phyloP scores from a whole-genome alignment of 805 yeast species.

The Grigorovia yakushimaensis region DNA sequence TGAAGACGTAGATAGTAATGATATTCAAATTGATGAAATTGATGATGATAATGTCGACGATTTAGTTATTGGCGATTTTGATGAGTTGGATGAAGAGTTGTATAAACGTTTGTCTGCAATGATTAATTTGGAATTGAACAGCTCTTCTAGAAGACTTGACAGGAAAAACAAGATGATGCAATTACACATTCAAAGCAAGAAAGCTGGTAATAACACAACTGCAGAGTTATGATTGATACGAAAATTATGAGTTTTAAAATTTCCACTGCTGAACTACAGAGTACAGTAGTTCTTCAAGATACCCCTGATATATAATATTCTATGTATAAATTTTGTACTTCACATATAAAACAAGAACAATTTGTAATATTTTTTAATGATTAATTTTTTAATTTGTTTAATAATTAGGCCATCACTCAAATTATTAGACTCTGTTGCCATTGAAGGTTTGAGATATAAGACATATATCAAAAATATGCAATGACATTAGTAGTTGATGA shows the following conservation, averaged over 20 bases:
- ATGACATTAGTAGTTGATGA: no score
- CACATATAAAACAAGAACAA: not conserved
- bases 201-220: not conserved
- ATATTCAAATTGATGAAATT: constrained; percentile 12
- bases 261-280: no score
- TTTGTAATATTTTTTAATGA: not conserved
- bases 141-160: not conserved
- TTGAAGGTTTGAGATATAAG: not conserved
- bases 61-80: constrained; percentile 21
- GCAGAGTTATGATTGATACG: no score
- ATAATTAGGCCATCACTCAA: not conserved
- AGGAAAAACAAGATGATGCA: not conserved
- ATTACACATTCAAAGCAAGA: constrained; percentile 1
- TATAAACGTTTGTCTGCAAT: constrained; percentile 16
- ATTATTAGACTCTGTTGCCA: no score
- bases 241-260: no score
- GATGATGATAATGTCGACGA: constrained; percentile 21
- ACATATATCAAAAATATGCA: not conserved
- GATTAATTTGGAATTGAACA: not conserved
- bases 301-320: not conserved
- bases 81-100: constrained; percentile 25
- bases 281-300: no score
- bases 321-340: not conserved
- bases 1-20: constrained; percentile 1
- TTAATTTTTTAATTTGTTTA: no score